Conservation (phyloP, 2,329 filamentous ascomycete species). For the Aureobasidium sp. region DNA sequence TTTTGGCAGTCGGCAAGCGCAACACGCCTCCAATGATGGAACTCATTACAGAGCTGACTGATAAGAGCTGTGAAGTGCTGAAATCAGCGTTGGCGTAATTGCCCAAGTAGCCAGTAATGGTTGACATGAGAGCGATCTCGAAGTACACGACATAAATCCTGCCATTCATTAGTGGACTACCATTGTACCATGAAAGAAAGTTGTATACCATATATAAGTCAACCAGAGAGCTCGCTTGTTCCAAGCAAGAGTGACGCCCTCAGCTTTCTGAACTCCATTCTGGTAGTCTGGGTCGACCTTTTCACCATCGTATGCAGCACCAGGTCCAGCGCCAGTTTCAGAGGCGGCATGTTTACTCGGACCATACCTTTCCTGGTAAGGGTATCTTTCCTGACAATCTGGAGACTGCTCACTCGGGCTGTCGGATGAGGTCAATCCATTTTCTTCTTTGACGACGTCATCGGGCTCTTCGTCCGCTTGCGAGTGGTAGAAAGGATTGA, state of each 20-base stretch:
- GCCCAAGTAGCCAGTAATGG: slow-evolving; percentile 23
- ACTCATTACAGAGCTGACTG: slow-evolving; percentile 14
- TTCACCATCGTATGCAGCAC: slow-evolving; percentile 10
- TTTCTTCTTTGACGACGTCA: slow-evolving; percentile 6
- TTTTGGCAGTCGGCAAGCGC: slow-evolving; percentile 17
- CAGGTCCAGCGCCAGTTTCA: slow-evolving; percentile 17
- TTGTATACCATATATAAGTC: slow-evolving; percentile 23
- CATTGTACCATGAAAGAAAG: too few species aligned
- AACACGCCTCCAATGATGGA: slow-evolving; percentile 20
- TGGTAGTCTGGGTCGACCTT: slow-evolving; percentile 19
- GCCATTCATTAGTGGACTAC: neutral
- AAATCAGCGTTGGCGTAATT: slow-evolving; percentile 26
- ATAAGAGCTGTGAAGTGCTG: slow-evolving; percentile 20
- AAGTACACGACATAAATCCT: slow-evolving; percentile 32
- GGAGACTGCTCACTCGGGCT: slow-evolving; percentile 18
- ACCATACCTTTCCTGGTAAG: slow-evolving; percentile 25
- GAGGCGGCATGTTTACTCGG: slow-evolving; percentile 22
- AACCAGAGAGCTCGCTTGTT: slow-evolving; percentile 21
- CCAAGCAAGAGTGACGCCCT: slow-evolving; percentile 26
- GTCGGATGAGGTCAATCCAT: slow-evolving; percentile 13
- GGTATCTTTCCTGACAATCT: neutral
- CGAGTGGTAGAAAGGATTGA: slow-evolving; percentile 6
- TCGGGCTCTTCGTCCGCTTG: slow-evolving; percentile 10
- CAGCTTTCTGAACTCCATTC: slow-evolving; percentile 25
- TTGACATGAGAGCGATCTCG: slow-evolving; percentile 29